Evolutionary conservation across 2,329 filamentous ascomycete genomes (phyloP).

Genomic region (Myriosclerotinia curreyana): DNA sequence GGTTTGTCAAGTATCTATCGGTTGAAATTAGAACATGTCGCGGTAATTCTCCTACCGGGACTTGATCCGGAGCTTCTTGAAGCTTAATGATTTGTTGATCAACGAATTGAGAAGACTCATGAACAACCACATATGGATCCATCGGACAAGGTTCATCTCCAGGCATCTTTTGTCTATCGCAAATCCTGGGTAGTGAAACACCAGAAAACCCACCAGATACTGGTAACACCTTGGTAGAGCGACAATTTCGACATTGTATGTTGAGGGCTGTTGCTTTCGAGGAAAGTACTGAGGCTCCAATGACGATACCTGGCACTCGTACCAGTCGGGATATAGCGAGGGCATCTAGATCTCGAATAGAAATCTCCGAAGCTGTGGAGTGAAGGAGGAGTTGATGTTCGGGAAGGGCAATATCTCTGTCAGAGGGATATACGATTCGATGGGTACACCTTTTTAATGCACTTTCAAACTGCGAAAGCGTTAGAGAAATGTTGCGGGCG

Average conservation of each 20-base stretch:
- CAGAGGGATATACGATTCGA: slow-evolving; percentile 83
- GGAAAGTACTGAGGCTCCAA: slow-evolving; percentile 92
- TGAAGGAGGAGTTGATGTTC: slow-evolving; percentile 94
- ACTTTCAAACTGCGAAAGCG: slow-evolving; percentile 69
- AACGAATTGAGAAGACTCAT: slow-evolving; percentile 91
- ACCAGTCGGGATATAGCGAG: slow-evolving; percentile 93
- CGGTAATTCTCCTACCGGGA: slow-evolving; percentile 92
- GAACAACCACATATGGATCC: slow-evolving; percentile 92
- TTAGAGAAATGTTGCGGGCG: neutral
- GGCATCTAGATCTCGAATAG: slow-evolving; percentile 90
- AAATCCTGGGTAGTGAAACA: slow-evolving; percentile 77
- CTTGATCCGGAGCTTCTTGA: slow-evolving; percentile 95
- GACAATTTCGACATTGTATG: slow-evolving; percentile 86
- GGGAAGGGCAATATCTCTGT: slow-evolving; percentile 65
- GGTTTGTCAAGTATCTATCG: slow-evolving; percentile 93
- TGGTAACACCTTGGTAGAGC: slow-evolving; percentile 64
- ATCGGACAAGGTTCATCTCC: slow-evolving; percentile 82
- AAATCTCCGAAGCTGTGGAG: slow-evolving; percentile 84
- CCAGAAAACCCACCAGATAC: slow-evolving; percentile 85
- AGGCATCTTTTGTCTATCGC: slow-evolving; percentile 60
- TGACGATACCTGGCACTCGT: slow-evolving; percentile 93
- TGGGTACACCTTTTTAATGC: slow-evolving; percentile 90
- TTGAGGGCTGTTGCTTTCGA: slow-evolving; percentile 88
- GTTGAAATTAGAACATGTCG: slow-evolving; percentile 93
- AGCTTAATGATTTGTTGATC: slow-evolving; percentile 98